Conservation (phyloP, 2,329 filamentous ascomycete genomes). For the Fonsecaea nubica region DNA sequence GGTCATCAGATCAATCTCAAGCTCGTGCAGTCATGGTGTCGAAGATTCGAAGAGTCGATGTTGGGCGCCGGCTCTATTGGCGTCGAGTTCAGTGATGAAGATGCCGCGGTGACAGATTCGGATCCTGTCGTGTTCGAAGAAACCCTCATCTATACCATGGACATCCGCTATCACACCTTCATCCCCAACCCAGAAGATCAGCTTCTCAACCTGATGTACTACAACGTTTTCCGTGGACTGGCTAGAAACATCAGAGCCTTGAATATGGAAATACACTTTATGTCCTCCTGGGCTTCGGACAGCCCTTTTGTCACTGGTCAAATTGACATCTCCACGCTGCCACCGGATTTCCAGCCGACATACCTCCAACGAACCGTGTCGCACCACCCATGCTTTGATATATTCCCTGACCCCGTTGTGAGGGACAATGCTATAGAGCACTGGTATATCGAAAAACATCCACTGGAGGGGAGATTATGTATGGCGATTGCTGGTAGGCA, state of each 20-base stretch:
- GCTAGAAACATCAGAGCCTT: conserved; percentile 41
- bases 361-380: conserved; percentile 45
- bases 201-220: conserved; percentile 43
- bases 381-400: conserved; percentile 52
- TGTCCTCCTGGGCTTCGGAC: conserved; percentile 15
- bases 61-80: background rate
- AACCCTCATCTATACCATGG: conserved; percentile 6
- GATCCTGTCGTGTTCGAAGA: conserved; percentile 23
- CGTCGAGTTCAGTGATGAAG: background rate
- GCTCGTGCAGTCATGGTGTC: conserved; percentile 21
- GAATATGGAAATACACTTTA: conserved; percentile 32
- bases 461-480: conserved; percentile 23
- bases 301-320: conserved; percentile 27
- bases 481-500: conserved; percentile 26
- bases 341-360: conserved; percentile 47
- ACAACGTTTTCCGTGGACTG: conserved; percentile 48
- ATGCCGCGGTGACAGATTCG: background rate
- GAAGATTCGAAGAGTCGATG: conserved; percentile 20
- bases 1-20: conserved; percentile 1
- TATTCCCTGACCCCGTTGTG: conserved; percentile 47
- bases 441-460: conserved; percentile 14
- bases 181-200: conserved; percentile 39
- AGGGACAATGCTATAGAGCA: conserved; percentile 47
- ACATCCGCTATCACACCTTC: conserved; percentile 6
- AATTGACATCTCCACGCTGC: conserved; percentile 34